These are phyloP conservation scores for Ogataea paradorogensis DNA, from an alignment of 805 yeast species.

Conservation along the genomic window DNA sequence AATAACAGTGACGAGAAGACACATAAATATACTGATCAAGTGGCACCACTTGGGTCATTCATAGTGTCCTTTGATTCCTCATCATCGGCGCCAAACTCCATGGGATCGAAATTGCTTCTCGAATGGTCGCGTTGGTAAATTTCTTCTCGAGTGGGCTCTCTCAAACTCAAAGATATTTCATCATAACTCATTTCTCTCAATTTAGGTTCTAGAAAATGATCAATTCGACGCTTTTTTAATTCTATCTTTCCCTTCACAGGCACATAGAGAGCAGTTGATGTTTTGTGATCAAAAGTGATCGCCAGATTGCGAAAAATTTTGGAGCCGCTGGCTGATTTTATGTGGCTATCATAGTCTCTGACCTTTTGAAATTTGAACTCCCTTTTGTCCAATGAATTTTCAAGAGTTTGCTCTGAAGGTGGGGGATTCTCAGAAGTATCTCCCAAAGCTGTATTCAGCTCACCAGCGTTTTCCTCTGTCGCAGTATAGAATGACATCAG, in stretches of 20 bases:
- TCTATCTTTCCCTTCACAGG: constrained; percentile 78
- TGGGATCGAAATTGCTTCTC: constrained; percentile 74
- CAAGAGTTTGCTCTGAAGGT: constrained; percentile 45
- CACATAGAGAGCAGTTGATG: constrained; percentile 64
- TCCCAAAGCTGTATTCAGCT: constrained; percentile 41
- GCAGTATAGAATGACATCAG: constrained; percentile 73
- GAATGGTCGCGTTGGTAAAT: constrained; percentile 61
- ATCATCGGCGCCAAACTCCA: constrained; percentile 68
- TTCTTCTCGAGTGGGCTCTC: constrained; percentile 75
- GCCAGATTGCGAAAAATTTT: constrained; percentile 62
- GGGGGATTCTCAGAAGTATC: constrained; percentile 49
- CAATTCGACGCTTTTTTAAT: constrained; percentile 81
- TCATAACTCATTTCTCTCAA: constrained; percentile 58
- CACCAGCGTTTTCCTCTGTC: constrained; percentile 39
- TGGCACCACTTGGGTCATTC: neutral
- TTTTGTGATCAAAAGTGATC: constrained; percentile 55
- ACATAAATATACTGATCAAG: too few species aligned
- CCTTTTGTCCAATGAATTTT: constrained; percentile 34
- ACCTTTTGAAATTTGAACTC: constrained; percentile 57
- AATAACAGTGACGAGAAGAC: too few species aligned
- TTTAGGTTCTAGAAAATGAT: constrained; percentile 51
- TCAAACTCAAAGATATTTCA: constrained; percentile 55
- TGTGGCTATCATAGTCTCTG: constrained; percentile 78
- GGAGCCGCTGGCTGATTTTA: constrained; percentile 40
- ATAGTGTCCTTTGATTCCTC: constrained; percentile 40